phyloP scores from a whole-genome alignment of 1,284 basidiomycete genomes.

The Albatrellus sp. region DNA sequence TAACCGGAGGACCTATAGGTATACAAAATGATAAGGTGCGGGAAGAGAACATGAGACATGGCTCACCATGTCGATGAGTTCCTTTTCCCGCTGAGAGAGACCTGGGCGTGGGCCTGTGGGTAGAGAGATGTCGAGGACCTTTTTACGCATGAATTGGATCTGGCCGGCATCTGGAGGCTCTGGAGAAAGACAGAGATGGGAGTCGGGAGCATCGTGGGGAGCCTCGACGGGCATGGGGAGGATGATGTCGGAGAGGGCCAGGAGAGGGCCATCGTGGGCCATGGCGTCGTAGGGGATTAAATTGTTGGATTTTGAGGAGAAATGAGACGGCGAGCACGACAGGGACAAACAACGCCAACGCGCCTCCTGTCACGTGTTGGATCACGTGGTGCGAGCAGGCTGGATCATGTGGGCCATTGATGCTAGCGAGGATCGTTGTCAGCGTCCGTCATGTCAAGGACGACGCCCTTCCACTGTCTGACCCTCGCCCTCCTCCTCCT shows the following conservation, averaged over 20 bases:
- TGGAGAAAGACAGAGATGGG: slow-evolving; percentile 14
- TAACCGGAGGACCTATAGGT: slow-evolving; percentile 36
- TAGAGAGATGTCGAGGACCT: slow-evolving; percentile 15
- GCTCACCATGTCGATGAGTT: slow-evolving; percentile 48
- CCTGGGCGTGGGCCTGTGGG: slow-evolving; percentile 11
- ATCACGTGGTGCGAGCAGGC: too few relatives aligned
- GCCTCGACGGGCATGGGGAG: slow-evolving; percentile 28
- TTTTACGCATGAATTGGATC: slow-evolving; percentile 19
- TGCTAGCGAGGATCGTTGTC: too few relatives aligned
- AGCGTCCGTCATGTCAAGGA: slow-evolving; percentile 13
- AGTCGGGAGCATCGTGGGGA: slow-evolving; percentile 15
- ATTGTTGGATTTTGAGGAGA: background rate
- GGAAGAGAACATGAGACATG: slow-evolving; percentile 4
- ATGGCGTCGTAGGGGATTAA: slow-evolving; percentile 10
- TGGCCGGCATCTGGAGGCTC: slow-evolving; percentile 20
- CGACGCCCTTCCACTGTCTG: slow-evolving; percentile 32
- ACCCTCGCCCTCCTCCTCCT: slow-evolving; percentile 43
- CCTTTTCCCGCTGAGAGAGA: slow-evolving; percentile 27
- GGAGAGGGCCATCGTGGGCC: slow-evolving; percentile 21
- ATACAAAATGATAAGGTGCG: slow-evolving; percentile 4
- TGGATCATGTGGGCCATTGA: slow-evolving; percentile 8
- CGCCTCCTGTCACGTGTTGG: slow-evolving; percentile 9
- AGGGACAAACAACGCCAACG: slow-evolving; percentile 11
- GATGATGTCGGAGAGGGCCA: slow-evolving; percentile 29
- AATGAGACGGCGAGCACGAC: background rate